These are phyloP conservation scores for Trichoderma simmonsii DNA, from an alignment of 2,329 filamentous ascomycete species.

Conservation along the genomic window DNA sequence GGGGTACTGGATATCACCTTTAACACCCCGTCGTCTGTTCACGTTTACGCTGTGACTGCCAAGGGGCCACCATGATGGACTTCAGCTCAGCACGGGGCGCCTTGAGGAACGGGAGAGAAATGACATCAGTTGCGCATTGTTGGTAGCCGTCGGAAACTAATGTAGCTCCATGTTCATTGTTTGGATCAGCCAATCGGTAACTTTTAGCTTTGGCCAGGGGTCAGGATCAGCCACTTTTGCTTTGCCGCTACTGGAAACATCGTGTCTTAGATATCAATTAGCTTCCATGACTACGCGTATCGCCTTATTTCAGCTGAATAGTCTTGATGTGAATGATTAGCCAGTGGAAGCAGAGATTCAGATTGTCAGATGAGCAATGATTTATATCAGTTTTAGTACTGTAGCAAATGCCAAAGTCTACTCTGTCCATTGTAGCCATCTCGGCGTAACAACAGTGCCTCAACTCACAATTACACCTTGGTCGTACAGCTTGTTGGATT, in stretches of 20 bases:
- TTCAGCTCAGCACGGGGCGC: not conserved
- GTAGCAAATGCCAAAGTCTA: not conserved
- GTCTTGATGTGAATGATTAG: not conserved
- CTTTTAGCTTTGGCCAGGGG: not conserved
- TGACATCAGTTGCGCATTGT: not conserved
- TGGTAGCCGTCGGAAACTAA: not conserved
- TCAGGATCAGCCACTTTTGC: not conserved
- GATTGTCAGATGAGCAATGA: not conserved
- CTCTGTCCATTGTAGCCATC: not conserved
- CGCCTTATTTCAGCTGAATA: not conserved
- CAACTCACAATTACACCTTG: not conserved
- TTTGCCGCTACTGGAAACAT: not conserved
- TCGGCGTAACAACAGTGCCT: not conserved
- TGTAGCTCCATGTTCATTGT: not conserved
- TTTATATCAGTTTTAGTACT: not conserved
- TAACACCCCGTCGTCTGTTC: not conserved
- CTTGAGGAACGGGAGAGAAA: not conserved
- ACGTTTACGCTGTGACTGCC: not conserved
- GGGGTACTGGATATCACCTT: too few species aligned
- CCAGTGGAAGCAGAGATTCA: not conserved
- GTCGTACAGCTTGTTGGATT: not conserved
- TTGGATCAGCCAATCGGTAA: not conserved
- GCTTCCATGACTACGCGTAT: not conserved
- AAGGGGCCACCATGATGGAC: not conserved
- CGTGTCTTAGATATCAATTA: not conserved